A percentile compares a stretch with the other conserved stretches of the same genome.
These are phyloP conservation scores for Aspergillus melleus DNA, from an alignment of 2,329 filamentous ascomycete species.

Conservation along the genomic window DNA sequence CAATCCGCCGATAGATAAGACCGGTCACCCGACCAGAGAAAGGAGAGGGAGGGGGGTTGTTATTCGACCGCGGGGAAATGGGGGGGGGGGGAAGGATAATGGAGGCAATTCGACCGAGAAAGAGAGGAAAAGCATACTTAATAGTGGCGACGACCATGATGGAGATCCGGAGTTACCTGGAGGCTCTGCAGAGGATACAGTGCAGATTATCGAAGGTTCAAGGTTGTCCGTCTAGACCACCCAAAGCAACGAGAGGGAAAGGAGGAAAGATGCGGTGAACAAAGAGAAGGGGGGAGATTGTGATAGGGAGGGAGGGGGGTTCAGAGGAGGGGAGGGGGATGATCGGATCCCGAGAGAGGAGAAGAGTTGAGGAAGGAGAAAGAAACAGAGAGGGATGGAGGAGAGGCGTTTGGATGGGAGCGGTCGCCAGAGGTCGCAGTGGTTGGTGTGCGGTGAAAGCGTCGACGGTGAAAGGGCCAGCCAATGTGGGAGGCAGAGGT, in stretches of 20 bases:
- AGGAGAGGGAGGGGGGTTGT: constrained; percentile 9
- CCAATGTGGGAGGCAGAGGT: constrained; percentile 30
- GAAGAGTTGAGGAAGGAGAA: constrained; percentile 6
- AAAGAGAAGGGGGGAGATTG: constrained; percentile 7
- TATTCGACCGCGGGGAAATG: constrained; percentile 4
- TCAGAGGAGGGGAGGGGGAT: constrained; percentile 4
- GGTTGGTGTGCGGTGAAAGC: constrained; percentile 14
- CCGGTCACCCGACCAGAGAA: constrained; percentile 6
- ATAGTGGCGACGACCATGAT: constrained; percentile 64
- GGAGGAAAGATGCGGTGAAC: constrained; percentile 17
- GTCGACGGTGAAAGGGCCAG: constrained; percentile 13
- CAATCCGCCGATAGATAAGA: constrained; percentile 9
- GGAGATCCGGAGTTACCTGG: constrained; percentile 14
- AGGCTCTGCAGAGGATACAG: constrained; percentile 11
- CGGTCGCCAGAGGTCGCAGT: constrained; percentile 12
- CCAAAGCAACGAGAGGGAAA: constrained; percentile 13
- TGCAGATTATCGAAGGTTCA: constrained; percentile 9
- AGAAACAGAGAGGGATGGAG: constrained; percentile 3
- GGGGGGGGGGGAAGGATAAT: constrained; percentile 10
- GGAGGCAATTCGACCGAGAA: constrained; percentile 6
- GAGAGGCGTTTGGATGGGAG: constrained; percentile 10
- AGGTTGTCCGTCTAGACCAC: constrained; percentile 14
- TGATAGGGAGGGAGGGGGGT: constrained; percentile 3
- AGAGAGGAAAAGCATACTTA: constrained; percentile 51
- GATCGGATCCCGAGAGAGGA: constrained; percentile 1